Base-by-base conservation (phyloP, 345 rosid species). In the Crucihimalaya himalaica region DNA sequence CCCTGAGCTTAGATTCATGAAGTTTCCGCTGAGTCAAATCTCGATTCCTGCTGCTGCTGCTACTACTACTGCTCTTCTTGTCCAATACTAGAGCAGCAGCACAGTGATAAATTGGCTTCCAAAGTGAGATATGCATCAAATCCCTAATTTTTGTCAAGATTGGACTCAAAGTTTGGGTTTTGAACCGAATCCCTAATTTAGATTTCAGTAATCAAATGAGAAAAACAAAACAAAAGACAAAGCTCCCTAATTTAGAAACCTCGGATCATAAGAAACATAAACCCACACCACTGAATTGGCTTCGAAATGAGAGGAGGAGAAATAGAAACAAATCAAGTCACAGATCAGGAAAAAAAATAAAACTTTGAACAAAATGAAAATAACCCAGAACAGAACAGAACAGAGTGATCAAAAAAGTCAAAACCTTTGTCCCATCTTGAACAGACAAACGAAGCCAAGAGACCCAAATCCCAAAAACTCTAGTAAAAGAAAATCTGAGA, bases 31-130 rank as follows among this genome's bases (percentile, higher is more conserved):
- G 86, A 84, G 81, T 65, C 15, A 91, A 94, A 86, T 92, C 87
- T 73, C 85, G 82, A 71, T 73, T 90, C 64, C 85, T 82, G 72
- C 75, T 69, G 48, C 48, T 68, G 56, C 48, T 68, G 5, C 72
- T 13, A 57, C 28, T 13, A 57, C 28, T 10, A 48, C 27, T 74
- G 57, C 71, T 82, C 93, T 86, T 92, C 89, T 92, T 92, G 84
- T 92, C 96, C 34, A 95, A 79, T 65, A 90, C 78, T 8, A 92
- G 84, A 78, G 99, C 94, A 65, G 99, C 91, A 78, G 97, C 97
- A 80, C 99, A 90, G 84, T 90, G 96, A 66, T 97, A 87, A 77
- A 96, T 86, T 59, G 99, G 98, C 80, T 96, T 96, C 99, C 99
- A 96, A 75, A 91, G 82, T 77, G 96, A 96, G 80, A 93, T 86